phyloP scores from a whole-genome alignment of 1,284 basidiomycete species.

The Coriolopsis trogii region DNA sequence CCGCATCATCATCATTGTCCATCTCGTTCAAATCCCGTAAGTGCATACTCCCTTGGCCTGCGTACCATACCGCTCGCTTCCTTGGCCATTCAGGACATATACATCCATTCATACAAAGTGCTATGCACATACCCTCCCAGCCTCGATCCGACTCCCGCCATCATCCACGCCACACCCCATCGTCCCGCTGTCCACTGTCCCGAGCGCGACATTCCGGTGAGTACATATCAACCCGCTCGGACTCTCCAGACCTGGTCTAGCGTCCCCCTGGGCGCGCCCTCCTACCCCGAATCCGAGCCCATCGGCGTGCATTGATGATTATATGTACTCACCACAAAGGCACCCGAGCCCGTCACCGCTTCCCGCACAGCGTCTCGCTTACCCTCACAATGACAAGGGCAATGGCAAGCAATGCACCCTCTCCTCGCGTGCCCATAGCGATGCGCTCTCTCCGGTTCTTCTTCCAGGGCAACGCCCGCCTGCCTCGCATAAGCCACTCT shows the following conservation, averaged over 20 bases:
- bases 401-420: no score
- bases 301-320: background rate
- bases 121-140: no score
- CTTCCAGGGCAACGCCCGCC: background rate
- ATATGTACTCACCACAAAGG: background rate
- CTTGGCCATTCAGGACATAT: no score
- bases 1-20: no score
- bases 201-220: no score
- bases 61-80: no score
- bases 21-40: no score
- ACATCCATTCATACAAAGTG: no score
- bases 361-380: background rate
- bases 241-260: background rate
- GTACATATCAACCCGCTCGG: no score
- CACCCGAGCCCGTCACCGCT: background rate
- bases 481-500: background rate
- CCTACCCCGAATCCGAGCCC: background rate
- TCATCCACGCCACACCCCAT: background rate
- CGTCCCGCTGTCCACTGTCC: background rate
- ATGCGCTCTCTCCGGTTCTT: background rate
- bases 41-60: no score
- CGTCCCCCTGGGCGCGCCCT: background rate
- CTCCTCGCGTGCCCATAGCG: background rate
- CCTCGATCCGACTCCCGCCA: background rate
- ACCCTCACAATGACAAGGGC: background rate